Conservation (phyloP, 192 early-diverging fungal species). For the Jimgerdemannia flammicorona region DNA sequence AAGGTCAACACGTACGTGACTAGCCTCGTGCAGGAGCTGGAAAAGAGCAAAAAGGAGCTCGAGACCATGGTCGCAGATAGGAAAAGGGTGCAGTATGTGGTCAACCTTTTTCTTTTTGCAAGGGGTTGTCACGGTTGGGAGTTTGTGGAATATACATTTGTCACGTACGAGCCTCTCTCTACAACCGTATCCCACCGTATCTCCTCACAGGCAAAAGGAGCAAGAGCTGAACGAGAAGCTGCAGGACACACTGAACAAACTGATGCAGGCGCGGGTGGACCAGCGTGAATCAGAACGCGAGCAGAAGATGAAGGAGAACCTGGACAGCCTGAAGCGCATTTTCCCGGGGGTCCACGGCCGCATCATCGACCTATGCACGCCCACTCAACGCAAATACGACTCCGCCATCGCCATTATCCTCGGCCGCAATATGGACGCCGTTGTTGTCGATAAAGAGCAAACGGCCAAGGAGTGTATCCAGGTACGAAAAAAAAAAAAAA, state of each 20-base stretch:
- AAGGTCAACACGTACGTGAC: conserved; percentile 20
- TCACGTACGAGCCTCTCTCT: no score
- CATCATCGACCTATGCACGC: conserved; percentile 85
- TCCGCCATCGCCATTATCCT: conserved; percentile 81
- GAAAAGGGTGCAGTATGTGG: conserved; percentile 53
- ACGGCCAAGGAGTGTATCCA: conserved; percentile 96
- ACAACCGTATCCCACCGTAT: no score
- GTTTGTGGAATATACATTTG: no score
- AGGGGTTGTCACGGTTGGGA: no score
- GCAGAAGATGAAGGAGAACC: conserved; percentile 66
- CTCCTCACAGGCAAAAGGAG: conserved; percentile 50
- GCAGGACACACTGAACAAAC: conserved; percentile 64
- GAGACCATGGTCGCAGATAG: conserved; percentile 61
- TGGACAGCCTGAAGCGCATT: conserved; percentile 77
- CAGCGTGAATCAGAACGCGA: conserved; percentile 82
- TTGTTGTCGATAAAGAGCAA: conserved; percentile 89
- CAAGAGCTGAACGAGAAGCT: conserved; percentile 85
- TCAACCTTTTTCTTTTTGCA: conserved; percentile 17
- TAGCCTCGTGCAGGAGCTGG: not conserved
- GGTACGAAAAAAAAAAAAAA: no score
- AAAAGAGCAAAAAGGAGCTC: conserved; percentile 43
- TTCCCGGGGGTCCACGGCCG: conserved; percentile 91
- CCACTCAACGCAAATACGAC: conserved; percentile 91
- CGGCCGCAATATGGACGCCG: conserved; percentile 90
- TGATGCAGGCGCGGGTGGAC: conserved; percentile 80